Conservation (phyloP, 148 eudicot genomes). For the Diospyros lotus region DNA sequence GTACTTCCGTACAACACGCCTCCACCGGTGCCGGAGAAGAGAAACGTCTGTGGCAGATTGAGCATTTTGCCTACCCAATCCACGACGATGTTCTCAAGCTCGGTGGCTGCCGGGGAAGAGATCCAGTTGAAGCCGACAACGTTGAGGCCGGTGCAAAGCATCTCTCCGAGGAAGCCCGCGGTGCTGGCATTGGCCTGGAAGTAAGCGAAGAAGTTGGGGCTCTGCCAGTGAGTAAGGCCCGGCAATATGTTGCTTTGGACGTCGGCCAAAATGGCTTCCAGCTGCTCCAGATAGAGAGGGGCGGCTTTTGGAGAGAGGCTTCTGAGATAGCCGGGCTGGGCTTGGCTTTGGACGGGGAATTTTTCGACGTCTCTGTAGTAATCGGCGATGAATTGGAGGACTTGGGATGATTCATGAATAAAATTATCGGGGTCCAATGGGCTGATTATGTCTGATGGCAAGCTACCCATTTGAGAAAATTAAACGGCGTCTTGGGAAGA, state of each 20-base stretch:
- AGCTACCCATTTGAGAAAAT: neutral
- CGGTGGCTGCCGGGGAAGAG: conserved; percentile 50
- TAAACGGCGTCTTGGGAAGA: no score
- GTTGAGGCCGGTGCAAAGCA: conserved; percentile 36
- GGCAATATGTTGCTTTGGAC: conserved; percentile 33
- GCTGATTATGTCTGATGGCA: neutral
- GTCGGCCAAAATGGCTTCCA: conserved; percentile 28
- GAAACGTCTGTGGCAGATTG: conserved; percentile 31
- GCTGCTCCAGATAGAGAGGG: conserved; percentile 25
- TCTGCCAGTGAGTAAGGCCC: conserved; percentile 54
- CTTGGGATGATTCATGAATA: neutral
- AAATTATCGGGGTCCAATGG: neutral
- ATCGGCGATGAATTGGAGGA: conserved; percentile 5
- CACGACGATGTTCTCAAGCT: conserved; percentile 42
- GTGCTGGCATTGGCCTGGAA: conserved; percentile 33
- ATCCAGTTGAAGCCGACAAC: conserved; percentile 49
- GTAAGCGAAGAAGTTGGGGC: conserved; percentile 44
- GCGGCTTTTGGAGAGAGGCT: conserved; percentile 14
- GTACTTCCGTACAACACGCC: conserved; percentile 46
- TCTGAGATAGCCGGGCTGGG: conserved; percentile 32
- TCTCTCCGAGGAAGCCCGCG: conserved; percentile 33
- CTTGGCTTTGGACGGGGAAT: conserved; percentile 44
- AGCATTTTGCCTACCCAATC: conserved; percentile 48
- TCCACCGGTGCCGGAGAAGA: conserved; percentile 50
- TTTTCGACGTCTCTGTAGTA: conserved; percentile 35